Evolutionary conservation across 2,329 filamentous ascomycete species (phyloP).

Genomic region (Amauroascus niger): DNA sequence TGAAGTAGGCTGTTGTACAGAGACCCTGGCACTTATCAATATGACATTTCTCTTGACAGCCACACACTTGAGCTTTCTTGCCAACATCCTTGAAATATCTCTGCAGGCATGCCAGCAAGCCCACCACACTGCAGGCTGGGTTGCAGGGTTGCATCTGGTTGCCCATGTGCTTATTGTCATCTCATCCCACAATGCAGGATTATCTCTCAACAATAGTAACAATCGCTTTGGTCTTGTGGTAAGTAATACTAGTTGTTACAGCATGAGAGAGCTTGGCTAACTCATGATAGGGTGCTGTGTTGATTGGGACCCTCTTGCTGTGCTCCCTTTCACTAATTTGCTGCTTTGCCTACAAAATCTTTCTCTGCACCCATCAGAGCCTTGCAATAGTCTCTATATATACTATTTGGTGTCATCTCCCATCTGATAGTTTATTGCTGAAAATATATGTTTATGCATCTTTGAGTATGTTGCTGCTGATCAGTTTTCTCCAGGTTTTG

Average conservation of each 20-base stretch:
- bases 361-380: constrained; percentile 21
- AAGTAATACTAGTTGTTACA: not conserved
- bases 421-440: constrained; percentile 9
- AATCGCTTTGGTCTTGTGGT: constrained; percentile 20
- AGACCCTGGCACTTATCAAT: not conserved
- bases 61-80: not conserved
- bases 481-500: constrained; percentile 16
- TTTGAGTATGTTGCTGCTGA: constrained; percentile 18
- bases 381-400: constrained; percentile 19
- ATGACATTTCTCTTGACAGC: not conserved
- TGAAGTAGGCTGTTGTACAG: not conserved
- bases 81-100: not conserved
- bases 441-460: constrained; percentile 19
- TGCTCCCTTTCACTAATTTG: constrained; percentile 19
- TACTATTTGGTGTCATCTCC: constrained; percentile 20
- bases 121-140: too few relatives aligned
- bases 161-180: too few relatives aligned
- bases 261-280: not conserved
- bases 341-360: constrained; percentile 21
- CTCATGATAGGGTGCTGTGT: constrained; percentile 15
- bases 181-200: too few relatives aligned
- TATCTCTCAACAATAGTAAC: not conserved
- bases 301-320: constrained; percentile 17
- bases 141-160: too few relatives aligned
- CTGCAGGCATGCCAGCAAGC: not conserved